These are phyloP conservation scores for Themeda triandra DNA, from an alignment of 176 grass and related monocot species.

Conservation along the genomic window DNA sequence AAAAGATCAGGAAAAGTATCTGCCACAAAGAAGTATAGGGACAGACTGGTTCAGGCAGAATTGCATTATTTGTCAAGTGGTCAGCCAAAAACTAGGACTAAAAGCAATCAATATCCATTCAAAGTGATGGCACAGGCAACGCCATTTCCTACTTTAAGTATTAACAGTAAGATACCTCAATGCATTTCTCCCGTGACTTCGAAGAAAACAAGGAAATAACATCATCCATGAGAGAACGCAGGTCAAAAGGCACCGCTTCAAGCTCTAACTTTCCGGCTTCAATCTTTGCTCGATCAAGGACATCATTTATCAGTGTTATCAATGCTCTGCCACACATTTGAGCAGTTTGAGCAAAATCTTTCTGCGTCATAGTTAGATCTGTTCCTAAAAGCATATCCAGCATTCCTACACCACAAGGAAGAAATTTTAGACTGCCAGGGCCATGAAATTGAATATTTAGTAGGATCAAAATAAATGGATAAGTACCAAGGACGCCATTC, in stretches of 20 bases:
- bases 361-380: conserved; percentile 81
- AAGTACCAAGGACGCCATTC: conserved; percentile 92
- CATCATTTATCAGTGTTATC: conserved; percentile 94
- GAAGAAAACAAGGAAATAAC: conserved; percentile 97
- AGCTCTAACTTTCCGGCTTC: conserved; percentile 95
- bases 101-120: not conserved
- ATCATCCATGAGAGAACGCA: conserved; percentile 80
- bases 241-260: conserved; percentile 77
- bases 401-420: conserved; percentile 60
- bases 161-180: conserved; percentile 61
- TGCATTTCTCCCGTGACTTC: conserved; percentile 87
- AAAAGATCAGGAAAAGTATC: conserved; percentile 17
- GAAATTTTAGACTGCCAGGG: not conserved
- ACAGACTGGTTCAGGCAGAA: not conserved
- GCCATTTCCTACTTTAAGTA: not conserved
- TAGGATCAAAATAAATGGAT: conserved; percentile 5
- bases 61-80: not conserved
- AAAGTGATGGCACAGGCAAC: not conserved
- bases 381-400: conserved; percentile 91
- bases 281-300: conserved; percentile 95
- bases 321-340: conserved; percentile 82
- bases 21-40: not conserved
- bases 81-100: conserved; percentile 3
- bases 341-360: conserved; percentile 87
- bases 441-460: not conserved